Evolutionary conservation across 2,329 filamentous ascomycete species (phyloP).

Genomic region (Talaromyces sp.): DNA sequence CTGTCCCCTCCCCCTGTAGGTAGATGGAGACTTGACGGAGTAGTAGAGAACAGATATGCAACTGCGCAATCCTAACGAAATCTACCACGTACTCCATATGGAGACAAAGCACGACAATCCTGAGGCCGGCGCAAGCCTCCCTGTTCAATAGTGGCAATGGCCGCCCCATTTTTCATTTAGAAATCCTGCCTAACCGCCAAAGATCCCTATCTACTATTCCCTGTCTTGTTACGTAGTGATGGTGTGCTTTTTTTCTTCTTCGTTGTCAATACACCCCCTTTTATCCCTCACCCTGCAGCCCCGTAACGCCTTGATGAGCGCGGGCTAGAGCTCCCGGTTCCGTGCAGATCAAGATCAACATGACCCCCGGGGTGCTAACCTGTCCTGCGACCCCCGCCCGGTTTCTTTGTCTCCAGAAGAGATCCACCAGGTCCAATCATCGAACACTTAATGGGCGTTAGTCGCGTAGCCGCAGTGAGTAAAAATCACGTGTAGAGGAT

Average conservation of each 20-base stretch:
- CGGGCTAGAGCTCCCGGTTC: slow-evolving; percentile 22
- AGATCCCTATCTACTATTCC: not conserved
- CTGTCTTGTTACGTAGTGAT: not conserved
- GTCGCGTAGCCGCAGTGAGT: slow-evolving; percentile 28
- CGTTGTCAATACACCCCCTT: not conserved
- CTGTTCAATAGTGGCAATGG: slow-evolving; percentile 1
- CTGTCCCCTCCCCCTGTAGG: too few relatives aligned
- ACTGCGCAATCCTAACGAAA: slow-evolving; percentile 1
- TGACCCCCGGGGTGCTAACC: slow-evolving; percentile 1
- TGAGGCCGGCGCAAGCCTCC: not conserved
- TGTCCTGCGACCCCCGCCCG: slow-evolving; percentile 2
- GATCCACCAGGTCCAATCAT: slow-evolving; percentile 17
- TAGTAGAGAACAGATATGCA: not conserved
- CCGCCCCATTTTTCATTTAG: slow-evolving; percentile 1
- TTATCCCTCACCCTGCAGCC: not conserved
- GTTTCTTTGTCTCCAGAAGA: slow-evolving; percentile 4
- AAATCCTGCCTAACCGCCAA: not conserved
- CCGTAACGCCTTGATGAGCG: slow-evolving; percentile 9
- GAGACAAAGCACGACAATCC: too few relatives aligned
- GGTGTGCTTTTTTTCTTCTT: not conserved
- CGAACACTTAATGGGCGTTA: slow-evolving; percentile 13
- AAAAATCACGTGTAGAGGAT: slow-evolving; percentile 20
- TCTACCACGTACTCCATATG: too few relatives aligned
- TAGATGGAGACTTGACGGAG: not conserved
- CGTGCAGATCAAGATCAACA: slow-evolving; percentile 30